Percentiles rank a stretch among this genome's conserved stretches.
Evolutionary conservation across 768 basidiomycete genomes (phyloP).

Genomic region (Leccinellum luteum): DNA sequence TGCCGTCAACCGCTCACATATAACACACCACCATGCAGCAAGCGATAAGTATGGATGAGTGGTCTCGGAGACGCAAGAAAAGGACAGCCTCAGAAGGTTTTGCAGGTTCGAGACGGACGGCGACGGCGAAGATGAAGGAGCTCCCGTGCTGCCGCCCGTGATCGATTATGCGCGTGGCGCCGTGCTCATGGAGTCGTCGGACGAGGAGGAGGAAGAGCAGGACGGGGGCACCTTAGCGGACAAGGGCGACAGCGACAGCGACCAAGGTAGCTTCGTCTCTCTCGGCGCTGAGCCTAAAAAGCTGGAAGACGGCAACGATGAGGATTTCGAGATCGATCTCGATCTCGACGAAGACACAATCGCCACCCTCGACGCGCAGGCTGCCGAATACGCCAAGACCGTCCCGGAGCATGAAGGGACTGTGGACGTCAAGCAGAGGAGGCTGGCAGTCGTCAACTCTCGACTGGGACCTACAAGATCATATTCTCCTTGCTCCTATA

Average conservation of each 20-base stretch:
- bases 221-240: conserved; percentile 20
- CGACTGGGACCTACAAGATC: conserved; percentile 98
- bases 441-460: conserved; percentile 92
- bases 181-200: conserved; percentile 83
- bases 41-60: conserved; percentile 87
- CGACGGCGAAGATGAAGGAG: conserved; percentile 19
- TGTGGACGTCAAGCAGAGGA: conserved; percentile 41
- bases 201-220: conserved; percentile 55
- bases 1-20: background rate
- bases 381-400: conserved; percentile 52
- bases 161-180: conserved; percentile 91
- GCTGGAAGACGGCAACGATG: conserved; percentile 25
- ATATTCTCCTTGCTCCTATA: conserved; percentile 88
- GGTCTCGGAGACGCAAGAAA: conserved; percentile 64
- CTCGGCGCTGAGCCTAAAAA: conserved; percentile 43
- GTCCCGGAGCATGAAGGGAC: conserved; percentile 44
- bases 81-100: conserved; percentile 74
- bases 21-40: conserved; percentile 29
- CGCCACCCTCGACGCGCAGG: conserved; percentile 73
- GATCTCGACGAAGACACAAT: conserved; percentile 76
- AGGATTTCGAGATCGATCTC: conserved; percentile 64
- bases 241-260: conserved; percentile 48
- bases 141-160: no score
- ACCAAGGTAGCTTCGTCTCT: conserved; percentile 46
- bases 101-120: conserved; percentile 62